Conservation (phyloP, 495 filamentous ascomycete species). For the Penicillium dipodomyicola region DNA sequence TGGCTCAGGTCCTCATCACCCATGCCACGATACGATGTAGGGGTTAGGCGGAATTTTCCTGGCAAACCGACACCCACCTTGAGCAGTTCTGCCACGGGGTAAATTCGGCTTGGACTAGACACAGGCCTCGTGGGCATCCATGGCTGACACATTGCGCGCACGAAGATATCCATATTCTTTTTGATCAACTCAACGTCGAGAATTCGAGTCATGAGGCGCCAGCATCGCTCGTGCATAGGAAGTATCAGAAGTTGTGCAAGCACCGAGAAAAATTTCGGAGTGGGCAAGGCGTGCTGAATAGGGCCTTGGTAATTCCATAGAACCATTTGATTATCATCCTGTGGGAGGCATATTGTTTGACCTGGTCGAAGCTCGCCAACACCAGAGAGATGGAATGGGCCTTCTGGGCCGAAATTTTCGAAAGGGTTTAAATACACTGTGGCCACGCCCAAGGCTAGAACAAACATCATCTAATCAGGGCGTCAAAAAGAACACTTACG, state of each 20-base stretch:
- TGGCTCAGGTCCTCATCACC: too few species aligned
- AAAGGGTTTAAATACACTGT: neutral
- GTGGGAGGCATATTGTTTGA: neutral
- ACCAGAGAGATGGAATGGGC: neutral
- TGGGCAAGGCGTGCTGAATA: neutral
- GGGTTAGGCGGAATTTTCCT: neutral
- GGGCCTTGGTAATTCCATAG: neutral
- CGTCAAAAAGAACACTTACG: neutral
- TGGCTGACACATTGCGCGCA: neutral
- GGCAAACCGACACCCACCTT: neutral
- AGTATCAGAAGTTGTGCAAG: neutral
- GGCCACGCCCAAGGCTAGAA: neutral
- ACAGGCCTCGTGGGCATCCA: neutral
- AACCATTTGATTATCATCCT: neutral
- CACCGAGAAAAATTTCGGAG: neutral
- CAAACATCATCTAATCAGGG: neutral
- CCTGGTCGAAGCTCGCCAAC: neutral
- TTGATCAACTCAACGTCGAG: neutral
- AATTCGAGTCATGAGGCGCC: neutral
- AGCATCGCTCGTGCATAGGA: slow-evolving; percentile 1
- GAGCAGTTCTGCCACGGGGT: neutral
- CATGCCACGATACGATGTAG: too few species aligned
- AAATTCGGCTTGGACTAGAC: neutral
- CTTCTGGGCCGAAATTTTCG: too few species aligned
- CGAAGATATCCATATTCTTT: neutral